Base-by-base conservation (phyloP, 2,329 filamentous ascomycete genomes). In the Xylaria sp. region DNA sequence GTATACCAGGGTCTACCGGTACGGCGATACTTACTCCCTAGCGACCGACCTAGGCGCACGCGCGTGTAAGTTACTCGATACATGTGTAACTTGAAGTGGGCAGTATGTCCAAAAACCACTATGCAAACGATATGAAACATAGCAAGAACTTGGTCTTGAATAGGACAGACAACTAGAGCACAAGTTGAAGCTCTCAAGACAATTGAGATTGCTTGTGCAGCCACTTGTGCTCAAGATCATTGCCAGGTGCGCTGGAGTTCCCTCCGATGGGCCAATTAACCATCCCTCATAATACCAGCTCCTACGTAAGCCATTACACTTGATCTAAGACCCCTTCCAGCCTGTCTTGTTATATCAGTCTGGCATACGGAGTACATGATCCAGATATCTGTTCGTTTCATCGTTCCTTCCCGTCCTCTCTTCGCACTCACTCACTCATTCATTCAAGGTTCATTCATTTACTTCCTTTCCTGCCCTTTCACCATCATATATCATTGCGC, bases 181-280 rank as follows among this genome's bases (percentile, higher is more conserved):
- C 28, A 20, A 31, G 33, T 15, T 33, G 39, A 49, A 49, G 33
- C 3, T 58, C 23, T 57, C 36, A 31, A 65, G 51, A 62, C 52
- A 66, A 52, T 62, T 31, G 64, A 61, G 49, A 65, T 68, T 68
- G 62, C 56, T 36, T 59, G 66, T 64, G 65, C 20, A n/a, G 59
- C 60, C 23, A 18, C 18, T 10, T 25, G 43, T 46, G 55, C 36
- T 61, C 49, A 20, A 41, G 13, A 61, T 46, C 61, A 13, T 12
- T 23, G 61, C 61, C 36, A 23, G 56, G 56, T 57, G 62, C 66
- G 57, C 62, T 28, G 13, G 20, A 15, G 13, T 18, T 43, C 39
- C 39, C 39, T 18, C 41, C 15, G 6, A 18, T 18, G 41, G 41
- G 41, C 15, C 41, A 41, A 41, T 15, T 28, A 36, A 43, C 31